Evolutionary conservation across 176 grass and related monocot genomes (phyloP).

Genomic region (Eleusine indica): DNA sequence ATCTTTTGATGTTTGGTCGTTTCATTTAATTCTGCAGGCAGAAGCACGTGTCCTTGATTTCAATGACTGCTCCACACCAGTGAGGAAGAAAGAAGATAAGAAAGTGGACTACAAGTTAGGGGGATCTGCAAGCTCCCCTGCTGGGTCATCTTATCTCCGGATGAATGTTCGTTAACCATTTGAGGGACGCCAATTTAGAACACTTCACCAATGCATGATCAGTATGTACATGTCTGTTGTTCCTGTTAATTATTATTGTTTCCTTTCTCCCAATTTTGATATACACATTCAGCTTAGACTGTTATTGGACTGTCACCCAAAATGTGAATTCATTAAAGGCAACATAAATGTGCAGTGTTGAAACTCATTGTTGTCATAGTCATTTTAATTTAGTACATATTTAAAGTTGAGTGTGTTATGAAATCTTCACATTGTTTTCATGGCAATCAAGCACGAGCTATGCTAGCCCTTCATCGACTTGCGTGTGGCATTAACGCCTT

Average conservation of each 20-base stretch:
- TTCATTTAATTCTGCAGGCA: conserved; percentile 49
- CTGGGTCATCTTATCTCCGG: conserved; percentile 56
- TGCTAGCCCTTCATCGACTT: too few relatives aligned
- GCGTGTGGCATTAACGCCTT: too few relatives aligned
- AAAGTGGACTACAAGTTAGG: conserved; percentile 27
- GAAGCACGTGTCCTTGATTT: conserved; percentile 86
- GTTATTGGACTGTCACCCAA: conserved; percentile 6
- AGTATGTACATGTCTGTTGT: conserved; percentile 49
- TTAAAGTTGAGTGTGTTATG: too few relatives aligned
- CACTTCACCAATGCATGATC: conserved; percentile 18
- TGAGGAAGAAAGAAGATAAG: conserved; percentile 50
- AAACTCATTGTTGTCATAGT: neutral
- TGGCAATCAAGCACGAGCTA: neutral
- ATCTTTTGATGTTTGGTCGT: neutral
- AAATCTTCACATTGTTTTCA: neutral
- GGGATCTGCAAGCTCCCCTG: conserved; percentile 45
- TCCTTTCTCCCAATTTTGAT: conserved; percentile 6
- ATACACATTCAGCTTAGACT: conserved; percentile 4
- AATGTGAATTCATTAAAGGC: conserved; percentile 10
- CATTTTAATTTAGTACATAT: too few relatives aligned
- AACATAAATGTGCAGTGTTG: neutral
- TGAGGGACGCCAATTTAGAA: neutral
- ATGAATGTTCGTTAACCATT: conserved; percentile 56
- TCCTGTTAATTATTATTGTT: conserved; percentile 14
- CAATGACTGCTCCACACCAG: conserved; percentile 66